phyloP scores from a whole-genome alignment of 139 green algal species.

The Closterium sp. region DNA sequence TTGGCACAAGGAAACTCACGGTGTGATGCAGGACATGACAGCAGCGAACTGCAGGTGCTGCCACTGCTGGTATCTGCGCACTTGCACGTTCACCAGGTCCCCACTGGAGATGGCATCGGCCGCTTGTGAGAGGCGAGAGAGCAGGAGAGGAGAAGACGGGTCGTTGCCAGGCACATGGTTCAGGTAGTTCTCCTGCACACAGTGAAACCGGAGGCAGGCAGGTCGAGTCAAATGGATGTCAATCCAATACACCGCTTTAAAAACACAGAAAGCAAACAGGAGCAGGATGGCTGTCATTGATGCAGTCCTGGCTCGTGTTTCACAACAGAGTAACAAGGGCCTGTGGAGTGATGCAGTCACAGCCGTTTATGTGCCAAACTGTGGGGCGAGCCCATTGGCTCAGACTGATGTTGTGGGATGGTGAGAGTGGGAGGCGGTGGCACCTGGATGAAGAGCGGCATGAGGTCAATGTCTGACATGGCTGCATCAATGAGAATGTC shows the following conservation, averaged over 20 bases:
- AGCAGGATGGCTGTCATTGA: too few species aligned
- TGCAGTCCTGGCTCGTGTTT: too few species aligned
- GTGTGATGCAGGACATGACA: slow-evolving; percentile 71
- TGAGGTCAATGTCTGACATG: slow-evolving; percentile 88
- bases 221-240: too few species aligned
- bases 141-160: slow-evolving; percentile 50
- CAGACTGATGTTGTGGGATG: too few species aligned
- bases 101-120: slow-evolving; percentile 79
- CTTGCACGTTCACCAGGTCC: slow-evolving; percentile 74
- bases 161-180: slow-evolving; percentile 71
- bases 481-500: slow-evolving; percentile 75
- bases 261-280: too few species aligned
- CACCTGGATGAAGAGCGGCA: slow-evolving; percentile 81
- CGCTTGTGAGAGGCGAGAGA: slow-evolving; percentile 80
- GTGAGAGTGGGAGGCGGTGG: too few species aligned
- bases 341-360: too few species aligned
- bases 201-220: neutral
- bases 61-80: slow-evolving; percentile 76
- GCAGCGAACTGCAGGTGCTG: slow-evolving; percentile 68
- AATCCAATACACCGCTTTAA: too few species aligned
- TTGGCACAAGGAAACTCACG: slow-evolving; percentile 38
- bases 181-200: slow-evolving; percentile 91
- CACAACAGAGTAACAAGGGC: too few species aligned
- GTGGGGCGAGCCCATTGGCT: too few species aligned
- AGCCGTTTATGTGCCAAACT: too few species aligned